Conservation (phyloP, 768 basidiomycete genomes). For the Infundibulicybe gibba region DNA sequence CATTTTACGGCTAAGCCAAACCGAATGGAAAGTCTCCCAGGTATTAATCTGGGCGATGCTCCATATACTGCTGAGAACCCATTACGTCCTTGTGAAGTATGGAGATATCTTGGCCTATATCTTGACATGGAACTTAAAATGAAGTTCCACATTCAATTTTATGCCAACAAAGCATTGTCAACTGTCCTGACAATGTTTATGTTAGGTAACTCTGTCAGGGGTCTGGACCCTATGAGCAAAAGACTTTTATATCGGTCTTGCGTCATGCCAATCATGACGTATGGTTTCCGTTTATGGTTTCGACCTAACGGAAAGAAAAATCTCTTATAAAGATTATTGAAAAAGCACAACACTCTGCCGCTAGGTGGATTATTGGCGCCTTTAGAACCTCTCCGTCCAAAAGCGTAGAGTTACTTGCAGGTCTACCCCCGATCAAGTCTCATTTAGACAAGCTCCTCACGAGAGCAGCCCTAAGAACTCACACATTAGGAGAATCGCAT, state of each 20-base stretch:
- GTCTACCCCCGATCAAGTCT: background rate
- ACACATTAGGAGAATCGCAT: background rate
- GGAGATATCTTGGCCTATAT: background rate
- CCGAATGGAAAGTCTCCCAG: no score
- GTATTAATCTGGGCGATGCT: no score
- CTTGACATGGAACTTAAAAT: background rate
- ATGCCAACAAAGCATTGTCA: background rate
- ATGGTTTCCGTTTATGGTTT: background rate
- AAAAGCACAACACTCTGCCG: background rate
- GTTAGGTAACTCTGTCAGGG: background rate
- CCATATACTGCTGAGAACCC: no score
- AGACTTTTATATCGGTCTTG: background rate
- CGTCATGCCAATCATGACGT: background rate
- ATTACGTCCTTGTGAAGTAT: background rate
- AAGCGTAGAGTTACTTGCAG: background rate
- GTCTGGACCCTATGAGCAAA: background rate
- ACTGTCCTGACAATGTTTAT: background rate
- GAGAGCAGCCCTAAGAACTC: background rate
- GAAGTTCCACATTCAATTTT: background rate
- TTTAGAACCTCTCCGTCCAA: background rate
- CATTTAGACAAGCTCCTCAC: background rate
- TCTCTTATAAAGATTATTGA: background rate
- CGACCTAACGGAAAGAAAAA: background rate
- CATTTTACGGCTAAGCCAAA: no score
- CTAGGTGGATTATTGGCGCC: background rate